Evolutionary conservation across 306 rosid genomes (phyloP), one percentile per base, ranked within the genome.

Genomic region (Prunus kanzakura): DNA sequence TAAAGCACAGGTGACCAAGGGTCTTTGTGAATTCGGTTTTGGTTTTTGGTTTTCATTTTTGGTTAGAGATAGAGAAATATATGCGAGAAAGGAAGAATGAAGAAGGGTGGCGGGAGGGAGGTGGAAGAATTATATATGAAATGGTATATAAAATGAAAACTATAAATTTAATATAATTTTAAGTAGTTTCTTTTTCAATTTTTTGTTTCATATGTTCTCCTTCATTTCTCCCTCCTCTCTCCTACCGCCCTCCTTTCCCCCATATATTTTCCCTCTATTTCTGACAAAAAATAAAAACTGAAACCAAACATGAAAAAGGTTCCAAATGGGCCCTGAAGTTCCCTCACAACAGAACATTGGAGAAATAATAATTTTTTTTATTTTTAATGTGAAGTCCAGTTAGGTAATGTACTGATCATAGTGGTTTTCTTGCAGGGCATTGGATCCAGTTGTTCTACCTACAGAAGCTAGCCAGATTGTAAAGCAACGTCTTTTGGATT

Each of bases 401-500:
- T 50, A 52, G 20, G 51, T 72, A 20, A 27, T 72, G 47, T 79
- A 58, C 77, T 77, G 45, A 79, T 78, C 45, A 61, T 27, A 66
- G 35, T 76, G 67, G 38, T 47, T 35, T 49, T 62, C 71, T 80
- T 87, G 79, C 89, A 94, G 98, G 78, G 87, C 94, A 71, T 64
- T 93, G 81, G 97, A 91, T 64, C 93, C 96, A 71, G 77, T 91
- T 62, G 75, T 90, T 84, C 86, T 87, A 81, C 89, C 90, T 41
- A 87, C 97, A 74, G 90, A 86, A 86, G 70, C 88, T 83, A 74
- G 93, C 82, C 94, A 88, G 82, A 80, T 82, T 83, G 91, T 93
- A 79, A 93, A 93, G 88, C 90, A 87, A 65, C 88, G 98, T 47
- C 86, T 91, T 70, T 64, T 94, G 88, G 81, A 85, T 80, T 94